Evolutionary conservation across 495 filamentous ascomycete species (phyloP).

Genomic region (Podospora comata): DNA sequence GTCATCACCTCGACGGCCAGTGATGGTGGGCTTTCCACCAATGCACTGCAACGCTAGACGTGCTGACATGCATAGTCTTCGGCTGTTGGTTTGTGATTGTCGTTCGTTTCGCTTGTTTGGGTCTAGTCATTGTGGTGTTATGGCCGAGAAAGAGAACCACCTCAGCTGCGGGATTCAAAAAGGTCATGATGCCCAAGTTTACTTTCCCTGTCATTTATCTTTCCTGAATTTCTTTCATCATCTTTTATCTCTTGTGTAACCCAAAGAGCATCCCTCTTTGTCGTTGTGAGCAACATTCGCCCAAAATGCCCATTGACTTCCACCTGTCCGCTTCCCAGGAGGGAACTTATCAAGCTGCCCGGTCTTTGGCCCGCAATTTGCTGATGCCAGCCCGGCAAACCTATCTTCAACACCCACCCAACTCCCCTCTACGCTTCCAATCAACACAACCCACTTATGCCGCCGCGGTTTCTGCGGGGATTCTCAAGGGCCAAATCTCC

Average conservation of each 20-base stretch:
- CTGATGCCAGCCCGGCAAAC: constrained; percentile 35
- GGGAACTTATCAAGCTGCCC: constrained; percentile 34
- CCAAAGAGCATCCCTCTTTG: neutral
- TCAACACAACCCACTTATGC: constrained; percentile 46
- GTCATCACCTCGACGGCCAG: neutral
- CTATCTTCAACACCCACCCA: constrained; percentile 34
- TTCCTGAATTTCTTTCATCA: neutral
- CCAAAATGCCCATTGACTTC: constrained; percentile 41
- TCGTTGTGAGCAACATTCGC: neutral
- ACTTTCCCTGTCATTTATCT: neutral
- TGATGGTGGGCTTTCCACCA: neutral
- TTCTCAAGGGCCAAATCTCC: constrained; percentile 50
- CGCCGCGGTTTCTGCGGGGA: constrained; percentile 38
- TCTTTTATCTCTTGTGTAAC: neutral
- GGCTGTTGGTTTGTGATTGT: neutral
- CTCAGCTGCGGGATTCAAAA: neutral
- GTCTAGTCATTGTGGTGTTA: neutral
- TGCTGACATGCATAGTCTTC: neutral
- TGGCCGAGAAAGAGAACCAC: neutral
- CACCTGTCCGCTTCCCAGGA: constrained; percentile 37
- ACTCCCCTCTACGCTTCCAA: constrained; percentile 41
- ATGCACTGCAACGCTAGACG: neutral
- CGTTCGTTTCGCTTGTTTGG: neutral
- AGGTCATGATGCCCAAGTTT: neutral
- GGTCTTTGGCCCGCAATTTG: constrained; percentile 35